Base-by-base conservation (phyloP, 225 moss, liverwort and hornwort genomes). In the Climacium dendroides region DNA sequence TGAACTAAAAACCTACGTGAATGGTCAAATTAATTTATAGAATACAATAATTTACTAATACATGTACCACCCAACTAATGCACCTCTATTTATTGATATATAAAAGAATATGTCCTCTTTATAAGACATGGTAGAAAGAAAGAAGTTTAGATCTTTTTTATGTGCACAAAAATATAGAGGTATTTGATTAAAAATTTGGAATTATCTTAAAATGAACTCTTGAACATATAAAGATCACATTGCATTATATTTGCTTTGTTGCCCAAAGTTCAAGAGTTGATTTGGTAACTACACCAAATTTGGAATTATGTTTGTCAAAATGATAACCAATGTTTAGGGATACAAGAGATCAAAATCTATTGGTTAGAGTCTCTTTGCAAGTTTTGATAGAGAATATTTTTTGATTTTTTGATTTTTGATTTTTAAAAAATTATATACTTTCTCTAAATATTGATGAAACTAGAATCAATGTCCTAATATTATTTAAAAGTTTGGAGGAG, bases 121-220 rank as follows among this genome's bases (percentile, higher is more conserved):
- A 1, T 0, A 13, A 39, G 22, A 39, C 4, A 6, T 13, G 7
- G 13, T 24, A 13, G 23, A 37, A 67, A 67, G 23, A 7, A 37
- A 11, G 11, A n/a, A n/a, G 11, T 20, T 66, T n/a, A 2, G 3
- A 7, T 19, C 11, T 35, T 19, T 35, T 19, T 63, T 3, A 9
- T 0, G 19, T 66, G 6, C 11, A 67, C 23, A 13, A 67, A 37
- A 37, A 22, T 22, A 7, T 7, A n/a, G n/a, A n/a, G 5, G n/a
- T n/a, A n/a, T n/a, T n/a, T n/a, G 0, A 37, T 6, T 6, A 6
- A 66, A 4, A 19, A 35, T 5, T 0, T 3, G 5, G 10, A 32
- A 9, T 29, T 6, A 19, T 35, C 35, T 1, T 35, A 0, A 11
- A 6, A 66, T 66, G 10, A 3, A 66, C 0, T 35, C 1, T 11